These are phyloP conservation scores for Imleria badia DNA, from an alignment of 768 basidiomycete genomes.

Conservation along the genomic window DNA sequence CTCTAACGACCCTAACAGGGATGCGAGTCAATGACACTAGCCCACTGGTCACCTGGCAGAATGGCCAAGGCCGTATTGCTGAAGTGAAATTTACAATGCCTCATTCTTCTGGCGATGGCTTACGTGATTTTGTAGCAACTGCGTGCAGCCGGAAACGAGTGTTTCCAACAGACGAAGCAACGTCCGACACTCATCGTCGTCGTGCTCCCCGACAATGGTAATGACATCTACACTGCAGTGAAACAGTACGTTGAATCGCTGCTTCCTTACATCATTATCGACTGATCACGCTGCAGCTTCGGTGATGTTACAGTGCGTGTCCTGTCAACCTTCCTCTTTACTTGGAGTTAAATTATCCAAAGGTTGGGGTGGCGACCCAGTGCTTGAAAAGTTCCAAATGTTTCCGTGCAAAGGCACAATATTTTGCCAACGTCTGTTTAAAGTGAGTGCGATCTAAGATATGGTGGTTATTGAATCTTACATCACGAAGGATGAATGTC, in stretches of 20 bases:
- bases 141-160: conserved; percentile 48
- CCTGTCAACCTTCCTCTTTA: background rate
- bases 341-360: conserved; percentile 1
- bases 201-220: conserved; percentile 70
- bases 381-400: conserved; percentile 72
- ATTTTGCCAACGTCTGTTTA: conserved; percentile 77
- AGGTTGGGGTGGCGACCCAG: conserved; percentile 78
- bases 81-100: conserved; percentile 32
- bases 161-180: conserved; percentile 37
- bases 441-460: conserved; percentile 52
- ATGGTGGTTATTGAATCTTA: background rate
- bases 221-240: conserved; percentile 73
- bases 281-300: conserved; percentile 46
- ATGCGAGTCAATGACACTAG: conserved; percentile 49
- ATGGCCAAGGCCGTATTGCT: conserved; percentile 54
- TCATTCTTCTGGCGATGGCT: background rate
- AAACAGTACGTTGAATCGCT: conserved; percentile 60
- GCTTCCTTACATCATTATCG: background rate
- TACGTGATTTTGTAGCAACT: conserved; percentile 40
- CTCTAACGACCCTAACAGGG: conserved; percentile 38
- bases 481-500: conserved; percentile 63
- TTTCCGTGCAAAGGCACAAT: conserved; percentile 66
- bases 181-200: conserved; percentile 63
- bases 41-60: conserved; percentile 54
- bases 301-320: conserved; percentile 59